Evolutionary conservation across 2,329 filamentous ascomycete genomes (phyloP).

Genomic region (Penicillium sp.): DNA sequence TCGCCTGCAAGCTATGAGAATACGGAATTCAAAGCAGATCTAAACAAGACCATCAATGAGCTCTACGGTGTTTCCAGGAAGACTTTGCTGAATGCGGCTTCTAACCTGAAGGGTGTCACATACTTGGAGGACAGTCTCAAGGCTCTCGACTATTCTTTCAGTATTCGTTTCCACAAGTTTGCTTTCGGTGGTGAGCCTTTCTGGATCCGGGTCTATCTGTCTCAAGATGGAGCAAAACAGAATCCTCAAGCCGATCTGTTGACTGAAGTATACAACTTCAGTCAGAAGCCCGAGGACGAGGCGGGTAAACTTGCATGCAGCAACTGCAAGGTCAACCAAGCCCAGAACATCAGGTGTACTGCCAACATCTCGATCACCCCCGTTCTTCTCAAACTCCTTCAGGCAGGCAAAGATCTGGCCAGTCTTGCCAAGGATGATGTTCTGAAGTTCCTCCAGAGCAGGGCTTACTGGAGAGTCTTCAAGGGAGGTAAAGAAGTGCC

Average conservation of each 20-base stretch:
- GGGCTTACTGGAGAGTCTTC: slow-evolving; percentile 13
- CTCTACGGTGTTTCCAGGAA: slow-evolving; percentile 12
- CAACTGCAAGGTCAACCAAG: slow-evolving; percentile 14
- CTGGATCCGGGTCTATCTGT: slow-evolving; percentile 11
- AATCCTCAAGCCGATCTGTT: slow-evolving; percentile 1
- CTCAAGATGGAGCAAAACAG: slow-evolving; percentile 2
- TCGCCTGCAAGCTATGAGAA: neutral
- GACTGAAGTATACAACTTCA: slow-evolving; percentile 18
- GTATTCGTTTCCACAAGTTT: slow-evolving; percentile 13
- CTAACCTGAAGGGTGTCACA: slow-evolving; percentile 6
- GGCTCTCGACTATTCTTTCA: slow-evolving; percentile 10
- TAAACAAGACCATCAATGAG: slow-evolving; percentile 3
- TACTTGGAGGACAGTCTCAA: slow-evolving; percentile 3
- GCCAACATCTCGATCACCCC: slow-evolving; percentile 12
- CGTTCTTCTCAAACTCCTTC: slow-evolving; percentile 7
- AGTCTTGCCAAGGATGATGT: slow-evolving; percentile 8
- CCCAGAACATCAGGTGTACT: slow-evolving; percentile 4
- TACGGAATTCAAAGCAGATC: neutral
- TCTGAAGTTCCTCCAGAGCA: slow-evolving; percentile 6
- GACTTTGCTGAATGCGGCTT: neutral
- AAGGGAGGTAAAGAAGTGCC: slow-evolving; percentile 2
- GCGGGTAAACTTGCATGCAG: slow-evolving; percentile 4
- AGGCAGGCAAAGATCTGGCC: slow-evolving; percentile 4
- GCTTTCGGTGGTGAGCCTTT: slow-evolving; percentile 14
- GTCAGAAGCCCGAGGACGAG: slow-evolving; percentile 4